Percentiles rank a stretch among this genome's conserved stretches.
Evolutionary conservation across 192 early-diverging fungal genomes (phyloP).

Genomic region (Anaeromyces robustus): DNA sequence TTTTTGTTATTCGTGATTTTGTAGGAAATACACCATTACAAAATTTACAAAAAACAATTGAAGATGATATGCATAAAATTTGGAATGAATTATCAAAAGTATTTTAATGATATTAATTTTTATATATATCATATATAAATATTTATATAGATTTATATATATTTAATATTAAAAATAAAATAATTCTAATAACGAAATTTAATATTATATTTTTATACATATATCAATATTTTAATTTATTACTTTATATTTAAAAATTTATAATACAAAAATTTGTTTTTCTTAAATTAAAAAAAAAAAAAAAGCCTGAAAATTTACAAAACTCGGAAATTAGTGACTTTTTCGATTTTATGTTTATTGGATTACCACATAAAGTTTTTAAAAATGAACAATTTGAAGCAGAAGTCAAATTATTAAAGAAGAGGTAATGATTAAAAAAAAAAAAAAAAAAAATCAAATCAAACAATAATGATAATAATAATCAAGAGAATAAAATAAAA

Average conservation of each 20-base stretch:
- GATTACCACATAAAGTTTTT: slow-evolving; percentile 80
- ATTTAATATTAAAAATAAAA: too few relatives aligned
- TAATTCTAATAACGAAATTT: too few relatives aligned
- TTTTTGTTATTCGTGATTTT: slow-evolving; percentile 95
- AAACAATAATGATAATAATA: background rate
- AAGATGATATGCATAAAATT: slow-evolving; percentile 70
- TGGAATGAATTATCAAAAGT: slow-evolving; percentile 80
- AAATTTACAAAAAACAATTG: slow-evolving; percentile 61
- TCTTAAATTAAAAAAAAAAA: background rate
- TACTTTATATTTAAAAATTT: too few relatives aligned
- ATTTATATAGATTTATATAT: too few relatives aligned
- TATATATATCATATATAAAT: too few relatives aligned
- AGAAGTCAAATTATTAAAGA: slow-evolving; percentile 43
- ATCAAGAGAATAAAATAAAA: background rate
- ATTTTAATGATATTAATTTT: too few relatives aligned
- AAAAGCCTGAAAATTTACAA: slow-evolving; percentile 64
- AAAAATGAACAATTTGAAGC: slow-evolving; percentile 66
- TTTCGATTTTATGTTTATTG: slow-evolving; percentile 81
- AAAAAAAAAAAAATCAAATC: background rate
- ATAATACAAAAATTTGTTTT: too few relatives aligned
- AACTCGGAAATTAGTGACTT: slow-evolving; percentile 61
- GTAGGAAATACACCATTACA: slow-evolving; percentile 70
- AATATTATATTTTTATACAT: too few relatives aligned
- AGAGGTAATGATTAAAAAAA: too few relatives aligned
- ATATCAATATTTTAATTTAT: too few relatives aligned